Percentiles rank a stretch among this genome's conserved stretches.
Evolutionary conservation across 345 rosid species (phyloP).

Genomic region (Erysimum cheiranthoides): DNA sequence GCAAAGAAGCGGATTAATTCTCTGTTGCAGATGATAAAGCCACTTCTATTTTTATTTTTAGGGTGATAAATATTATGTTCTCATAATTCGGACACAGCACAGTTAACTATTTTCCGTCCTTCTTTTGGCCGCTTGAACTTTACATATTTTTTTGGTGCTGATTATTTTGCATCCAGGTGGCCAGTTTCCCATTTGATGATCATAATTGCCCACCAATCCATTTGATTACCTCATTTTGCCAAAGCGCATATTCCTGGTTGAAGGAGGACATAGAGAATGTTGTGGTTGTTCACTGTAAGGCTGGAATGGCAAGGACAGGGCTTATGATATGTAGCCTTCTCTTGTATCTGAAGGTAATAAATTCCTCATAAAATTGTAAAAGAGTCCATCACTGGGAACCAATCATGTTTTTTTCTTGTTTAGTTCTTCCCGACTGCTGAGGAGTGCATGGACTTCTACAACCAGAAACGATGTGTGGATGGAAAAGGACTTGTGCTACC

Average conservation of each 20-base stretch:
- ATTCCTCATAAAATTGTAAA: conserved; percentile 7
- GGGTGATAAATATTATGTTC: conserved; percentile 18
- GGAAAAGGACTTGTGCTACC: conserved; percentile 89
- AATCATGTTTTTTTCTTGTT: conserved; percentile 28
- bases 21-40: conserved; percentile 10
- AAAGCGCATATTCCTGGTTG: conserved; percentile 88
- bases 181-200: conserved; percentile 90
- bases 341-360: conserved; percentile 68
- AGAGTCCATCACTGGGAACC: conserved; percentile 13
- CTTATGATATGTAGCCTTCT: conserved; percentile 93
- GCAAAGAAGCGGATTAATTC: neutral
- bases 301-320: conserved; percentile 96
- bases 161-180: conserved; percentile 58
- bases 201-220: conserved; percentile 92
- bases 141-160: neutral
- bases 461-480: conserved; percentile 85
- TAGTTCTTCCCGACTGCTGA: conserved; percentile 95
- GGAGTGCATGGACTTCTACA: conserved; percentile 86
- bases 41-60: conserved; percentile 6
- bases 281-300: conserved; percentile 91
- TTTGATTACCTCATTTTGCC: conserved; percentile 75
- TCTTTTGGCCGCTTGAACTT: conserved; percentile 5
- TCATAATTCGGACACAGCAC: neutral
- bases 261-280: conserved; percentile 94
- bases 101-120: neutral